Conservation (phyloP, 106 monocot species). For the Acanthochlamys bracteata region DNA sequence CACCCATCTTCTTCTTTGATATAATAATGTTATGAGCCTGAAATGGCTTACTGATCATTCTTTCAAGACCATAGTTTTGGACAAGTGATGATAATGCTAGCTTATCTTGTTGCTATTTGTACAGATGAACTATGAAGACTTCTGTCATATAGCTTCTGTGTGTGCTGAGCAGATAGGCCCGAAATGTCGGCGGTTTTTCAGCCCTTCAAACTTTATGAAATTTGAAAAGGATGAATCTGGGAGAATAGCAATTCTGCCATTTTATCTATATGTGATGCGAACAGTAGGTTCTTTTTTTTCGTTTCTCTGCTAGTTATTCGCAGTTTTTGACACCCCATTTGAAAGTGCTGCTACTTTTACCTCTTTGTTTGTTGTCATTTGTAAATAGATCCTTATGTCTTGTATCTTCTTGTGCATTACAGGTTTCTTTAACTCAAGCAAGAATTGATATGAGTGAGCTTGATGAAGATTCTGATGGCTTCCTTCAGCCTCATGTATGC, state of each 20-base stretch:
- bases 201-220: slow-evolving; percentile 99
- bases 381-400: no score
- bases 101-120: slow-evolving; percentile 6
- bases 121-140: slow-evolving; percentile 99
- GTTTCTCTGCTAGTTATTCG: no score
- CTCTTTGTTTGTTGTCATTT: not conserved
- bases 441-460: slow-evolving; percentile 99
- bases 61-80: no score
- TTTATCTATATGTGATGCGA: slow-evolving; percentile 99
- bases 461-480: slow-evolving; percentile 99
- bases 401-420: not conserved
- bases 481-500: slow-evolving; percentile 84
- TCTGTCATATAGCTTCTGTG: slow-evolving; percentile 95
- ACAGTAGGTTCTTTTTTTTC: slow-evolving; percentile 49
- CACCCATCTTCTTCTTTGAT: no score
- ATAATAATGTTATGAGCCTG: no score
- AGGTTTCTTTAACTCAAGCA: slow-evolving; percentile 99
- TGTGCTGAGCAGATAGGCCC: slow-evolving; percentile 98
- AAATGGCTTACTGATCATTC: no score
- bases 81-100: no score
- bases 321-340: no score
- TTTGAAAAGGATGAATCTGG: slow-evolving; percentile 99
- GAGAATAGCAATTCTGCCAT: slow-evolving; percentile 96
- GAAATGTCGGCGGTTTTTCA: slow-evolving; percentile 92
- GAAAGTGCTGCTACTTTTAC: not conserved